A percentile compares a stretch with the other conserved stretches of the same genome.
Evolutionary conservation across 164 flowering plant species (phyloP).

Genomic region (Berberis vulgaris): DNA sequence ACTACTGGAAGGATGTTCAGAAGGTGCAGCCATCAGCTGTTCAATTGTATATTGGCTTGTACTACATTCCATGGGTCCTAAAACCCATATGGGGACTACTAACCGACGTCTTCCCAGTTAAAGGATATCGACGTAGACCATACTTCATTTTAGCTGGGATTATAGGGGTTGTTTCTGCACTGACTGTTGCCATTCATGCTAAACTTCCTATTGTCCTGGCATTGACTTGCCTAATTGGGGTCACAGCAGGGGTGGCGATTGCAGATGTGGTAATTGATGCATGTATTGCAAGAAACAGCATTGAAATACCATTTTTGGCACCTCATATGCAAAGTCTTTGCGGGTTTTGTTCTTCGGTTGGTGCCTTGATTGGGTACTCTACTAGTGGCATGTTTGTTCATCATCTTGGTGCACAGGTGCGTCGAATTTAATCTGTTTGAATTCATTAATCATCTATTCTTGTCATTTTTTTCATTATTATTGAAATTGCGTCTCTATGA

Average conservation of each 20-base stretch:
- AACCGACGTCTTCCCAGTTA: slow-evolving; percentile 53
- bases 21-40: slow-evolving; percentile 60
- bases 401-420: slow-evolving; percentile 62
- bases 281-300: slow-evolving; percentile 59
- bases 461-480: not conserved
- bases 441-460: not conserved
- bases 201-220: slow-evolving; percentile 35
- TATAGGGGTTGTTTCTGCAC: slow-evolving; percentile 29
- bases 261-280: slow-evolving; percentile 72
- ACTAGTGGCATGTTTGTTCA: slow-evolving; percentile 61
- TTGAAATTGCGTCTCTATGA: not conserved
- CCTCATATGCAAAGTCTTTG: slow-evolving; percentile 72
- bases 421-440: not conserved
- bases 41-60: slow-evolving; percentile 50
- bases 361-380: slow-evolving; percentile 60
- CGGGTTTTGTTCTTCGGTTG: slow-evolving; percentile 49
- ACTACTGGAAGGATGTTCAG: slow-evolving; percentile 82
- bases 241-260: slow-evolving; percentile 46
- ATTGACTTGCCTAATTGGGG: slow-evolving; percentile 39
- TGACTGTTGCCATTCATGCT: slow-evolving; percentile 24
- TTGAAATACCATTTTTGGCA: slow-evolving; percentile 43
- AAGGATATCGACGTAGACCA: slow-evolving; percentile 50
- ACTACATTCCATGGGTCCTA: slow-evolving; percentile 64
- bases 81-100: slow-evolving; percentile 71
- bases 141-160: slow-evolving; percentile 51